These are phyloP conservation scores for Xylaria nigripes DNA, from an alignment of 495 filamentous ascomycete species.

Conservation along the genomic window DNA sequence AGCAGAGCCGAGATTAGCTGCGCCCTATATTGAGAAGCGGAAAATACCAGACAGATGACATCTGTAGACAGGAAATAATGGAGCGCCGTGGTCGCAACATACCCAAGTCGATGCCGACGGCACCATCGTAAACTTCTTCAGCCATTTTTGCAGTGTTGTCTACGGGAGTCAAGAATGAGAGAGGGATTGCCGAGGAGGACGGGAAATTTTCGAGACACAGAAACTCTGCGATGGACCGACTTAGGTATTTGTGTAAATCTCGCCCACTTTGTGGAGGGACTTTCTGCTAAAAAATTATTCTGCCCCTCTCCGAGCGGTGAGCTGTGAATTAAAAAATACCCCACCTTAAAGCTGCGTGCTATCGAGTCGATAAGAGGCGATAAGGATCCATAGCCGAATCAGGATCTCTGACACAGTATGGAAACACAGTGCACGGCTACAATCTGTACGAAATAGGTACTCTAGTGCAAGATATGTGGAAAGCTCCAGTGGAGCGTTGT, in stretches of 20 bases:
- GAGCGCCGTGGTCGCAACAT: slow-evolving; percentile 30
- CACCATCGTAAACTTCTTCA: slow-evolving; percentile 96
- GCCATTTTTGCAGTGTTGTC: slow-evolving; percentile 52
- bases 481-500: no score
- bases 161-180: slow-evolving; percentile 16
- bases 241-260: slow-evolving; percentile 16
- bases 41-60: neutral
- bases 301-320: slow-evolving; percentile 16
- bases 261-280: slow-evolving; percentile 12
- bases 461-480: no score
- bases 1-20: neutral
- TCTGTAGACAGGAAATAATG: neutral
- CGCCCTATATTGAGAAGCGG: neutral
- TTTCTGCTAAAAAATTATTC: slow-evolving; percentile 14
- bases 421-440: no score
- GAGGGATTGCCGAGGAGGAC: slow-evolving; percentile 11
- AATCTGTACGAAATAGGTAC: no score
- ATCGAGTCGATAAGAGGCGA: slow-evolving; percentile 5
- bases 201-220: slow-evolving; percentile 12
- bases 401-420: neutral
- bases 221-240: slow-evolving; percentile 6
- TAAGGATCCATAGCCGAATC: neutral
- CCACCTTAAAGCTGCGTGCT: slow-evolving; percentile 4
- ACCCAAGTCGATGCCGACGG: slow-evolving; percentile 99
- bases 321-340: slow-evolving; percentile 3